Base-by-base conservation (phyloP, 1,284 basidiomycete species). In the Farysia itapuensis region DNA sequence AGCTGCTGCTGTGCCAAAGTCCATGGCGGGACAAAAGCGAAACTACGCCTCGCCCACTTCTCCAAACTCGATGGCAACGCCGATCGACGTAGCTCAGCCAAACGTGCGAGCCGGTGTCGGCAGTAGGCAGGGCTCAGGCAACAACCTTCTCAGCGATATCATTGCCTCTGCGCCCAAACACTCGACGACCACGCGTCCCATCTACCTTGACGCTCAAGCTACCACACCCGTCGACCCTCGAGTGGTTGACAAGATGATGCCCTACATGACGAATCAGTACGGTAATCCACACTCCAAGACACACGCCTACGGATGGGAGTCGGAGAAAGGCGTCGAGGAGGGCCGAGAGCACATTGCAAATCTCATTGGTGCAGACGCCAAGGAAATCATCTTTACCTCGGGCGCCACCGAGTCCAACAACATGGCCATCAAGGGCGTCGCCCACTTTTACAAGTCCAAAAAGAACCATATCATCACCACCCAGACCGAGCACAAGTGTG, bases 271-370 rank as follows among this genome's bases (percentile, higher is more conserved):
- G 13, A 91, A 98, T 78, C 90, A 93, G 78, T 98, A 88, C 74
- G 95, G 95, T 6, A 99, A 99, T 79, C 95, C 95, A 8, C 95
- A 98, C 75, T 94, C 90, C 73, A 85, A 93, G 50, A 98, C 95
- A 22, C 95, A 98, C 78, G 91, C 94, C 0, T 98, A 97, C 78
- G 95, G 95, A 5, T 98, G 95, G 95, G 95, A 99, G 79, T 90
- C 94, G 5, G 95, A 98, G 76, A 83, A 87, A 67, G 93, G 87
- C 0, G 89, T 96, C 5, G 94, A 98, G 77, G 85, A 87, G 67
- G 93, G 90, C 6, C 85, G 94, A 44, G 85, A 87, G 86, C 82
- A 96, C 75, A 81, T 98, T 29, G 94, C 94, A 16, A 84, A 86
- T 71, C 82, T 98, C 39, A 89, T 99, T 76, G 90, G 91, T 31